Evolutionary conservation across 2,329 filamentous ascomycete genomes (phyloP).

Genomic region (Fusarium multiceps): DNA sequence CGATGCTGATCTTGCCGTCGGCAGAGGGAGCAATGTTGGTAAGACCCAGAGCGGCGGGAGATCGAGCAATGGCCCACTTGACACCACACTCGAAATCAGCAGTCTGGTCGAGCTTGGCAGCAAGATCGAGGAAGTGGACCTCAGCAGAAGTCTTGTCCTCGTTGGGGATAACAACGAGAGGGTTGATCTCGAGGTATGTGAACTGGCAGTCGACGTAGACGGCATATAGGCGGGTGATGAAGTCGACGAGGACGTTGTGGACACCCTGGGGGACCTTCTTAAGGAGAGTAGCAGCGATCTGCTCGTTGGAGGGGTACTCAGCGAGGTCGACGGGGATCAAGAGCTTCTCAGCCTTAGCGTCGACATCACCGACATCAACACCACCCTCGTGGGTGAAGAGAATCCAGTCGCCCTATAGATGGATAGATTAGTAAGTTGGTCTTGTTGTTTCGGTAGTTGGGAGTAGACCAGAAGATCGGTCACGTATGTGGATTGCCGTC

Average conservation of each 20-base stretch:
- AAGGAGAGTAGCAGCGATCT: slow-evolving; percentile 86
- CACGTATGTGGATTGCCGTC: slow-evolving; percentile 20
- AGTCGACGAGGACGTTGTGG: slow-evolving; percentile 98
- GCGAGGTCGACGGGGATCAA: slow-evolving; percentile 95
- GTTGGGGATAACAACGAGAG: slow-evolving; percentile 97
- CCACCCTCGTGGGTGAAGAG: slow-evolving; percentile 99
- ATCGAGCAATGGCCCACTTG: slow-evolving; percentile 98
- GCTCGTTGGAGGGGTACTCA: slow-evolving; percentile 94
- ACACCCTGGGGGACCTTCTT: slow-evolving; percentile 95
- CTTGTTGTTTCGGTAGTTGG: slow-evolving; percentile 5
- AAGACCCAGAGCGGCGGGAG: slow-evolving; percentile 87
- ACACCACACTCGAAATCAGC: slow-evolving; percentile 99
- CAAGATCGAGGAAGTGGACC: slow-evolving; percentile 97
- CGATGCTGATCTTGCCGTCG: slow-evolving; percentile 85
- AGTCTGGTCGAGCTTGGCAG: slow-evolving; percentile 98
- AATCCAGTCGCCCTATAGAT: slow-evolving; percentile 92
- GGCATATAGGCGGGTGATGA: slow-evolving; percentile 97
- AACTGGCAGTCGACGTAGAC: slow-evolving; percentile 99
- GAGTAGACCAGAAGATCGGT: slow-evolving; percentile 12
- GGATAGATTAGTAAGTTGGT: slow-evolving; percentile 37
- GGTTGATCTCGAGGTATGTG: slow-evolving; percentile 99
- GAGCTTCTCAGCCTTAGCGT: slow-evolving; percentile 98
- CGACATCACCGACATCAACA: slow-evolving; percentile 99
- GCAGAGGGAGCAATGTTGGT: slow-evolving; percentile 71
- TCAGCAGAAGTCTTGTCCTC: slow-evolving; percentile 89